These are phyloP conservation scores for Albugo laibachii DNA, from an alignment of 352 stramenopile genomes.

Conservation along the genomic window DNA sequence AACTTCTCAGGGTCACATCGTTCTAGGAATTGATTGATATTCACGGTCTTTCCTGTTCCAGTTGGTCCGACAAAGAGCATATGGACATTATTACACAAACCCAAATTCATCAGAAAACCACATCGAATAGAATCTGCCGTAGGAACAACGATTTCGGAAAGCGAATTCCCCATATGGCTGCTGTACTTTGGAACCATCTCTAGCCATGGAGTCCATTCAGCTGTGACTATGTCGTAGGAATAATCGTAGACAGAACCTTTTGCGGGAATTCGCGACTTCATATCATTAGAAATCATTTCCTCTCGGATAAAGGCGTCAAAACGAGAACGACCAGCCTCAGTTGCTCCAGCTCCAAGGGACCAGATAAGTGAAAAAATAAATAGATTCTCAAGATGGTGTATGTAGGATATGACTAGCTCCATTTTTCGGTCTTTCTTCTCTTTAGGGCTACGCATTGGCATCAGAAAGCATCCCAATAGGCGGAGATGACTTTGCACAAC, in stretches of 20 bases:
- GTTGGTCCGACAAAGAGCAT: constrained; percentile 88
- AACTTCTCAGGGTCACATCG: constrained; percentile 77
- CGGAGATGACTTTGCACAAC: constrained; percentile 81
- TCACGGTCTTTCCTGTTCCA: constrained; percentile 89
- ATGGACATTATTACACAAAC: constrained; percentile 65
- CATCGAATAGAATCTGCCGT: constrained; percentile 86
- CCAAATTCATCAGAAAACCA: constrained; percentile 82
- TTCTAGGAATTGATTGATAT: constrained; percentile 84
- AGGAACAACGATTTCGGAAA: constrained; percentile 85
- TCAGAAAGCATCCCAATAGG: constrained; percentile 83
- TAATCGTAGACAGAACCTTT: constrained; percentile 80
- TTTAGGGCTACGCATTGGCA: constrained; percentile 41
- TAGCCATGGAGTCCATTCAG: constrained; percentile 81
- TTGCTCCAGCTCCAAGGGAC: constrained; percentile 81
- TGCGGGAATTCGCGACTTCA: constrained; percentile 30
- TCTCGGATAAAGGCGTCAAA: constrained; percentile 78
- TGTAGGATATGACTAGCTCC: constrained; percentile 41
- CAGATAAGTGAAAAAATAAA: constrained; percentile 88
- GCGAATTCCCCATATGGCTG: constrained; percentile 54
- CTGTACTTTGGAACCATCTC: constrained; percentile 73
- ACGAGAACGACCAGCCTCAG: constrained; percentile 53
- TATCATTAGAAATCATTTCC: constrained; percentile 47
- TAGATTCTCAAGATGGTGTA: constrained; percentile 66
- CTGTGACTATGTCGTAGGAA: constrained; percentile 59
- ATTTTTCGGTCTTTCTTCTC: constrained; percentile 69